Evolutionary conservation across 139 green algal genomes (phyloP), one percentile per base, ranked within the genome.

Genomic region (Eudorina sp.): DNA sequence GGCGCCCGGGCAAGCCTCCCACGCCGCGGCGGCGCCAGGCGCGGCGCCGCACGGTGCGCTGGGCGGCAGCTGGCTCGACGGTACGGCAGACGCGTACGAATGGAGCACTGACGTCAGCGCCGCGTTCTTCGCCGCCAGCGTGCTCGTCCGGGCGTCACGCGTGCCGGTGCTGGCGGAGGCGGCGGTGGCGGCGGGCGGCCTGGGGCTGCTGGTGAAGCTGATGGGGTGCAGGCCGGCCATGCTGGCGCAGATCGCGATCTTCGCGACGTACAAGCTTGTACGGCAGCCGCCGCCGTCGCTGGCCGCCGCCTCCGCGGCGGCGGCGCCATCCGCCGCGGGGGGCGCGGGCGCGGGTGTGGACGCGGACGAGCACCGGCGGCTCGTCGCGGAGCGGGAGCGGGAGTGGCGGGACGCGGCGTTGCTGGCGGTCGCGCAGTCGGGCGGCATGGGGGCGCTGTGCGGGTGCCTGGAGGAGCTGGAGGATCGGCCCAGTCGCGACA

Each of bases 211-310:
- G 45, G 38, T 84, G 16, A 31, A 36, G 53, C 73, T 76, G 34
- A 46, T 86, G 76, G 64, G 36, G 23, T 48, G 62, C 9, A 36
- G 27, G 38, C 86, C 76, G 21, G 5, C 76, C 18, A 80, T 90
- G 76, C 27, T 90, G 48, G 75, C 68, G 2, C 87, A 90, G 69
- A 85, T 88, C 29, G 83, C 75, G 21, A 41, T 90, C 3, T 90
- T 88, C 41, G 87, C 87, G 14, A n/a, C 78, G 6, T 90, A 88
- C 79, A 90, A 90, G 78, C 87, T 90, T 31, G 11, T 75, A 0
- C 8, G 79, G 43, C 40, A 34, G 55, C 41, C 48, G 40, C 51
- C 29, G 74, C 43, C 74, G 31, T 13, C 48, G 14, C 7, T 34
- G 16, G 36, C 68, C 19, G 64, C 64, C 8, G 64, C 31, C 23